phyloP scores from a whole-genome alignment of 768 basidiomycete species.

The Auricularia sp. region DNA sequence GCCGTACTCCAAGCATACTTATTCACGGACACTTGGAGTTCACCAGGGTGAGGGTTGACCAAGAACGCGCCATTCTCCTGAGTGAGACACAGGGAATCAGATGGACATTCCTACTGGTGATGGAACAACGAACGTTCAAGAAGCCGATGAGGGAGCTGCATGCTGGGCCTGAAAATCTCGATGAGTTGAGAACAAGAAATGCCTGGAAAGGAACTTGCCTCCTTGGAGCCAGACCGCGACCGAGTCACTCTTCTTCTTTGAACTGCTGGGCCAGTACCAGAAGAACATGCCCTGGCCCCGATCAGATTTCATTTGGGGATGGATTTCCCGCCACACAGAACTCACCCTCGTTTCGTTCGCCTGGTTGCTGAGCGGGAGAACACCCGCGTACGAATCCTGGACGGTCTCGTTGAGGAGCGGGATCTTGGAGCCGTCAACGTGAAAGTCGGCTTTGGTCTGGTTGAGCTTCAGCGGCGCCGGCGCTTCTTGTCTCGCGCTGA shows the following conservation, averaged over 20 bases:
- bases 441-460: neutral
- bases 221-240: conserved; percentile 4
- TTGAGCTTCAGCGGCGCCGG: too few species aligned
- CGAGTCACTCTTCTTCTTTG: neutral
- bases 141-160: neutral
- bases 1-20: conserved; percentile 4
- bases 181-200: neutral
- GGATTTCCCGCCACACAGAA: too few species aligned
- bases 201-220: neutral
- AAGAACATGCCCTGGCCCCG: conserved; percentile 2
- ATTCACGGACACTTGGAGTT: conserved; percentile 1
- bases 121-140: neutral
- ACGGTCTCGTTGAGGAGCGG: neutral
- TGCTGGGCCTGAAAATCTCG: neutral
- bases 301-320: too few species aligned
- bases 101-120: too few species aligned
- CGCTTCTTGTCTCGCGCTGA: too few species aligned
- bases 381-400: neutral
- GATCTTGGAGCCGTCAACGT: neutral
- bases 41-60: conserved; percentile 5
- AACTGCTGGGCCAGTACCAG: conserved; percentile 6
- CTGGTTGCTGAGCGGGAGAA: neutral
- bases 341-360: neutral
- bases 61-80: conserved; percentile 7
- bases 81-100: too few species aligned